phyloP scores from a whole-genome alignment of 192 early-diverging fungal genomes.

The Coemansia sp. region DNA sequence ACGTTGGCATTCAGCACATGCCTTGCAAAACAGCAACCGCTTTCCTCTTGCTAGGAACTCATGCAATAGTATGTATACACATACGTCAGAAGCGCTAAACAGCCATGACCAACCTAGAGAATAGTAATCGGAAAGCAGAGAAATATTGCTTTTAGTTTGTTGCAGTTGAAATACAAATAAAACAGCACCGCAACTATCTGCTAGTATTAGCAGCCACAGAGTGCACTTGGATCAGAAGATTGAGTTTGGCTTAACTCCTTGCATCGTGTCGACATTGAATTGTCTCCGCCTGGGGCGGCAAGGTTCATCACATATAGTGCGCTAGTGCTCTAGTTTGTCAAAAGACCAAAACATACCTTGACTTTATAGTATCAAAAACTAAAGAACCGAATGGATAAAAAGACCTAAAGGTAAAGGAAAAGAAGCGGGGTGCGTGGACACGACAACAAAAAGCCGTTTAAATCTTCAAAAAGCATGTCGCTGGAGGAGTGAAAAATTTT shows the following conservation, averaged over 20 bases:
- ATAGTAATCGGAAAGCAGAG: not conserved
- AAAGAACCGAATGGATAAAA: slow-evolving; percentile 2
- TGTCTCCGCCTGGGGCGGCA: slow-evolving; percentile 57
- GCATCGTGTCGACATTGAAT: slow-evolving; percentile 50
- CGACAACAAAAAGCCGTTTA: not conserved
- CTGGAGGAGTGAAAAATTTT: not conserved
- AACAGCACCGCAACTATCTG: not conserved
- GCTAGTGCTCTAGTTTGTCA: not conserved
- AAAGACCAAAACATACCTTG: slow-evolving; percentile 21
- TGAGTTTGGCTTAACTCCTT: slow-evolving; percentile 37
- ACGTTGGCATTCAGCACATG: too few relatives aligned
- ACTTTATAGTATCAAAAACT: not conserved
- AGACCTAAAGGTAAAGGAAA: not conserved
- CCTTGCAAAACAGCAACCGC: not conserved
- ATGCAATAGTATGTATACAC: not conserved
- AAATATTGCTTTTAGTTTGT: not conserved
- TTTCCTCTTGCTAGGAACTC: not conserved
- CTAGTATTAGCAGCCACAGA: not conserved
- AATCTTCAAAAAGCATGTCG: not conserved
- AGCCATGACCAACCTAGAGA: not conserved
- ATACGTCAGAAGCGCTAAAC: not conserved
- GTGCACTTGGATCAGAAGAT: slow-evolving; percentile 12
- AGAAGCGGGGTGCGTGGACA: not conserved
- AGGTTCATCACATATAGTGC: slow-evolving; percentile 43
- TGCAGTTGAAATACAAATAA: not conserved